Evolutionary conservation across 139 green algal species (phyloP).

Genomic region (Nannochloris sp.): DNA sequence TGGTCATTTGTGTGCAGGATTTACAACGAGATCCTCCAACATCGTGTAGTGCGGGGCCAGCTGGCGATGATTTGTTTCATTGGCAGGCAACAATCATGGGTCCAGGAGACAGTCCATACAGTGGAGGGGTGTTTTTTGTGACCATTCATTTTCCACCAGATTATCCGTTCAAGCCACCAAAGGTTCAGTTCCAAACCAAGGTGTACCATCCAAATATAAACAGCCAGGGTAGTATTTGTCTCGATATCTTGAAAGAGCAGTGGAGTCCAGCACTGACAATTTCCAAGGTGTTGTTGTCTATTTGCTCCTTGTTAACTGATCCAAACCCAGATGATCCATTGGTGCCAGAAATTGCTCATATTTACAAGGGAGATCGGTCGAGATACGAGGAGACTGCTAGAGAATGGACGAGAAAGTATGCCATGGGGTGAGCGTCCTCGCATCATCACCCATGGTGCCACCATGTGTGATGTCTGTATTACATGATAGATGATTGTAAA

Average conservation of each 20-base stretch:
- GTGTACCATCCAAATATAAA: constrained; percentile 99
- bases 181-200: constrained; percentile 94
- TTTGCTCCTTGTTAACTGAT: constrained; percentile 96
- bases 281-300: constrained; percentile 92
- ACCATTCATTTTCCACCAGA: constrained; percentile 93
- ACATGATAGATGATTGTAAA: background rate
- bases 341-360: constrained; percentile 97
- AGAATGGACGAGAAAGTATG: constrained; percentile 94
- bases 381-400: constrained; percentile 89
- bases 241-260: constrained; percentile 98
- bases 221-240: constrained; percentile 90
- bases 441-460: background rate
- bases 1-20: constrained; percentile 46
- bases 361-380: constrained; percentile 86
- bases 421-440: constrained; percentile 55
- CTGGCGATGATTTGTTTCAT: constrained; percentile 85
- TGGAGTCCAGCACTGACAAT: constrained; percentile 96
- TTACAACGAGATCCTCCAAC: constrained; percentile 88
- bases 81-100: constrained; percentile 82
- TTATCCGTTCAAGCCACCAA: constrained; percentile 95
- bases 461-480: background rate
- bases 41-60: constrained; percentile 74
- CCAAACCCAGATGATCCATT: constrained; percentile 97
- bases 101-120: constrained; percentile 78
- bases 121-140: constrained; percentile 92